These are phyloP conservation scores for Cyclotella cryptica DNA, from an alignment of 108 stramenopile genomes.

Conservation along the genomic window DNA sequence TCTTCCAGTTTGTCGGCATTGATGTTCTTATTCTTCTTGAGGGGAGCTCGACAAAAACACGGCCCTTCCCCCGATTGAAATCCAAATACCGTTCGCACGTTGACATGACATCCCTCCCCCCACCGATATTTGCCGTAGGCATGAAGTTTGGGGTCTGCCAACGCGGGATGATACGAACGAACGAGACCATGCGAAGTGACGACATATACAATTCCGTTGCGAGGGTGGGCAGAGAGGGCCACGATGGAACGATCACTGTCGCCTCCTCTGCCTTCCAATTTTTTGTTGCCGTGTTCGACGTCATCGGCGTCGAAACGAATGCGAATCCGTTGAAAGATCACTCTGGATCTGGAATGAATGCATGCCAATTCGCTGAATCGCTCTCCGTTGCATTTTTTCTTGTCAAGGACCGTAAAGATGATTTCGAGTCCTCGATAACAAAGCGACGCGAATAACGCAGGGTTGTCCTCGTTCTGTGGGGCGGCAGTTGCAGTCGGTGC, in stretches of 20 bases:
- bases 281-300: constrained; percentile 21
- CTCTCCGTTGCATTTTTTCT: constrained; percentile 5
- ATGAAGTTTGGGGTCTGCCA: constrained; percentile 37
- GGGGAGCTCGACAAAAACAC: neutral
- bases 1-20: neutral
- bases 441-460: constrained; percentile 29
- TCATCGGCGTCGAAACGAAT: constrained; percentile 22
- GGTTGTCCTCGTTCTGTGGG: too few relatives aligned
- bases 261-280: too few relatives aligned
- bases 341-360: constrained; percentile 72
- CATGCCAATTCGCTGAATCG: constrained; percentile 35
- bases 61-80: neutral
- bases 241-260: constrained; percentile 29
- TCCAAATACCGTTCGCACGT: constrained; percentile 43
- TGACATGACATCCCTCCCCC: constrained; percentile 34
- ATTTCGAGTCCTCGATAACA: constrained; percentile 72
- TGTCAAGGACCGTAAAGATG: constrained; percentile 55
- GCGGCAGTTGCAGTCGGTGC: too few relatives aligned
- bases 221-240: constrained; percentile 39
- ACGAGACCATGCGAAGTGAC: constrained; percentile 42
- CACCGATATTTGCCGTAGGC: constrained; percentile 53
- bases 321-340: constrained; percentile 62
- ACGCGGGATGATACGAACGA: constrained; percentile 44
- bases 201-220: constrained; percentile 45
- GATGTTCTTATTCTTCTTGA: neutral